These are phyloP conservation scores for Ceraceosorus bombacis DNA, from an alignment of 1,284 basidiomycete species.

Conservation along the genomic window DNA sequence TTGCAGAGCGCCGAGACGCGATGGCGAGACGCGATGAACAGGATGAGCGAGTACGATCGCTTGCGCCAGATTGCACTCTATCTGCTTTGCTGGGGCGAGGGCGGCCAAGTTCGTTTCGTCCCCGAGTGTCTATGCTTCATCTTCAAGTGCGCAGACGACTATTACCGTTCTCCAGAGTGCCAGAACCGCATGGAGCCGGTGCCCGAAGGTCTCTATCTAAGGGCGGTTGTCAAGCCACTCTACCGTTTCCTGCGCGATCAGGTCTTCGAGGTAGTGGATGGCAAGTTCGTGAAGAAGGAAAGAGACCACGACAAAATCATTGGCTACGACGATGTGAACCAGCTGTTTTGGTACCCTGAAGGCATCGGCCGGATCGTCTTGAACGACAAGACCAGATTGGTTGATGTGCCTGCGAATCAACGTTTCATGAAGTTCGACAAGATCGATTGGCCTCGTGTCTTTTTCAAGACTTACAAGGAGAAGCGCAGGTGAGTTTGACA, in stretches of 20 bases:
- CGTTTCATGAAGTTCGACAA: constrained; percentile 50
- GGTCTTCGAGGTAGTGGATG: constrained; percentile 92
- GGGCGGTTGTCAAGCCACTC: constrained; percentile 85
- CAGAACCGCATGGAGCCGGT: constrained; percentile 88
- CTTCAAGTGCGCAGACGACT: constrained; percentile 99
- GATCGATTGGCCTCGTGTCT: constrained; percentile 47
- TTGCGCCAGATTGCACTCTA: constrained; percentile 92
- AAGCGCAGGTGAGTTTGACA: constrained; percentile 22
- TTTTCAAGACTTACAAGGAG: constrained; percentile 49
- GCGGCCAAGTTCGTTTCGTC: constrained; percentile 94
- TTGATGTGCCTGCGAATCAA: constrained; percentile 46
- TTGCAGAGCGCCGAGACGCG: constrained; percentile 71
- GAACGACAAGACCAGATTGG: constrained; percentile 68
- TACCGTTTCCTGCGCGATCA: constrained; percentile 97
- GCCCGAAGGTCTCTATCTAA: constrained; percentile 87
- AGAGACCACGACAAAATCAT: constrained; percentile 90
- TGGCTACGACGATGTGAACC: constrained; percentile 98
- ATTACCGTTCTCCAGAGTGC: constrained; percentile 97
- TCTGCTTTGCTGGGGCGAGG: constrained; percentile 95
- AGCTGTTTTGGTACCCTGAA: constrained; percentile 99
- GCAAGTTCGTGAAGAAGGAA: constrained; percentile 83
- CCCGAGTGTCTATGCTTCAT: constrained; percentile 98
- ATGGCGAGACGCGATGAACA: constrained; percentile 97
- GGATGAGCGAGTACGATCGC: constrained; percentile 97
- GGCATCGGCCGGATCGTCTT: constrained; percentile 87